These are phyloP conservation scores for Debaryomyces tyrocola DNA, from an alignment of 805 yeast genomes.

Conservation along the genomic window DNA sequence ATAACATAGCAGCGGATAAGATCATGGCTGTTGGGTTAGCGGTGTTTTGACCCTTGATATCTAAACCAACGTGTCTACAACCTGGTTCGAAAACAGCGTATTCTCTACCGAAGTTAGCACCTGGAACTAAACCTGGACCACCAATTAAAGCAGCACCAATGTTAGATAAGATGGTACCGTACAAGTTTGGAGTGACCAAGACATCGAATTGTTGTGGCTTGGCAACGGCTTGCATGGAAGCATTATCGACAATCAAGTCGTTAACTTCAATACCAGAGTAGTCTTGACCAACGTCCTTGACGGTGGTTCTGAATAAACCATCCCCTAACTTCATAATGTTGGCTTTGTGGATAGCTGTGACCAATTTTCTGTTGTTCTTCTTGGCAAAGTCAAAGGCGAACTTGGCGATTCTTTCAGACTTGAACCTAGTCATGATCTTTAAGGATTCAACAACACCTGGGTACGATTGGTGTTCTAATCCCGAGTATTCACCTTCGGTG, in stretches of 20 bases:
- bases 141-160: slow-evolving; percentile 97
- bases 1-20: slow-evolving; percentile 84
- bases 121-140: slow-evolving; percentile 98
- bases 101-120: slow-evolving; percentile 97
- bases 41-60: slow-evolving; percentile 88
- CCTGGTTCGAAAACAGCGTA: slow-evolving; percentile 99
- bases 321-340: slow-evolving; percentile 98
- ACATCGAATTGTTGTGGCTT: slow-evolving; percentile 98
- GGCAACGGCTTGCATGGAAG: slow-evolving; percentile 99
- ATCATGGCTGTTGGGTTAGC: slow-evolving; percentile 99
- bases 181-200: slow-evolving; percentile 95
- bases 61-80: slow-evolving; percentile 98
- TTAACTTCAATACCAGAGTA: slow-evolving; percentile 80
- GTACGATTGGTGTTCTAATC: slow-evolving; percentile 94
- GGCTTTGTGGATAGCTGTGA: slow-evolving; percentile 98
- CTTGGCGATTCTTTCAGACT: slow-evolving; percentile 96
- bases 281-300: slow-evolving; percentile 79
- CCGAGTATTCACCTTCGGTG: slow-evolving; percentile 98
- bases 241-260: slow-evolving; percentile 97
- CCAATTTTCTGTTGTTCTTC: slow-evolving; percentile 87
- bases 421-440: slow-evolving; percentile 90
- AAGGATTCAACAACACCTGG: slow-evolving; percentile 97
- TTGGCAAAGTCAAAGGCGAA: slow-evolving; percentile 95
- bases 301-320: slow-evolving; percentile 94
- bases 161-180: slow-evolving; percentile 96